A percentile compares a stretch with the other conserved stretches of the same genome.
Conservation (phyloP, 768 basidiomycete species). For the Nidularia sp. region DNA sequence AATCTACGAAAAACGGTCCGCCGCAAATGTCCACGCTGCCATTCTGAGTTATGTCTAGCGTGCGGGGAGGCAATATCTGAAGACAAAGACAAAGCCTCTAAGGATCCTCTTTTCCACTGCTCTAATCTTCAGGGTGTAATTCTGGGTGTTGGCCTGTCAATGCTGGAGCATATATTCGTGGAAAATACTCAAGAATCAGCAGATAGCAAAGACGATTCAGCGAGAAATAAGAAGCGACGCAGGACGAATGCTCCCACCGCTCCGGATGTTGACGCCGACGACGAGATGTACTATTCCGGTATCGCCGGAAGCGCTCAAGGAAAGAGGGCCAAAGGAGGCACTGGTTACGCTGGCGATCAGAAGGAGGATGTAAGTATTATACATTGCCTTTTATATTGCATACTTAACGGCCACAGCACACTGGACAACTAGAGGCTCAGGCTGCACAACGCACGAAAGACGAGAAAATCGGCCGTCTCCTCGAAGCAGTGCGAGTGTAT, state of each 20-base stretch:
- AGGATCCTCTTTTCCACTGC: conserved; percentile 80
- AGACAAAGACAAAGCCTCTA: conserved; percentile 41
- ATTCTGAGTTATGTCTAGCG: conserved; percentile 62
- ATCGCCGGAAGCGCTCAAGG: conserved; percentile 32
- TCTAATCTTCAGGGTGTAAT: conserved; percentile 86
- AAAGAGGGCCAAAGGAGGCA: conserved; percentile 74
- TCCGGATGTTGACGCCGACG: conserved; percentile 45
- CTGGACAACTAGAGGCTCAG: conserved; percentile 77
- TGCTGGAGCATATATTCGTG: conserved; percentile 73
- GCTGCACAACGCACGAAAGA: conserved; percentile 74
- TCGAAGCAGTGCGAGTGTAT: conserved; percentile 73
- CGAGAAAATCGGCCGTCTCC: conserved; percentile 62
- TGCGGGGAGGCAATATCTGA: conserved; percentile 64
- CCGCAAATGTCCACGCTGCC: conserved; percentile 61
- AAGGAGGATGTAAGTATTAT: conserved; percentile 74
- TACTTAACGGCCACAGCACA: conserved; percentile 41
- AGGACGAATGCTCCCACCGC: conserved; percentile 28
- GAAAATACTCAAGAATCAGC: conserved; percentile 41
- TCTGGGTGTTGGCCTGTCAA: conserved; percentile 84
- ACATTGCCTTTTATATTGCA: background rate
- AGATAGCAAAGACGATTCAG: conserved; percentile 26
- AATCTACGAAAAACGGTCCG: conserved; percentile 57
- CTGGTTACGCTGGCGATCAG: conserved; percentile 81
- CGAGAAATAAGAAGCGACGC: conserved; percentile 39
- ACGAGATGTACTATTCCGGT: conserved; percentile 39